phyloP scores from a whole-genome alignment of 257 asterid genomes.

The Echites panduratus region DNA sequence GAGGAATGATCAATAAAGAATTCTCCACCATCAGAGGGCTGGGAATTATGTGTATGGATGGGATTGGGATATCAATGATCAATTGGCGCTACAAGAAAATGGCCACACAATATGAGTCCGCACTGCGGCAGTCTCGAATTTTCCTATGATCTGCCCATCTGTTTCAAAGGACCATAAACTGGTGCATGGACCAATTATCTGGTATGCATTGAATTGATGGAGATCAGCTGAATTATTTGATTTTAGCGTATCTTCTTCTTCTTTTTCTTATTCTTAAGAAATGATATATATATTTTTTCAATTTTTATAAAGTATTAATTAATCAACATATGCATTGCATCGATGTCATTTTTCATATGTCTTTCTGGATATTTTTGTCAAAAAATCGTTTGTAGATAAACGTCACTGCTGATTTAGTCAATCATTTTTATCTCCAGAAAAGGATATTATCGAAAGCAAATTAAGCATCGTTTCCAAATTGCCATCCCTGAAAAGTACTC shows the following conservation, averaged over 20 bases:
- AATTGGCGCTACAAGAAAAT: too few species aligned
- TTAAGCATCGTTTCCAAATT: neutral
- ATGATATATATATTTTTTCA: too few species aligned
- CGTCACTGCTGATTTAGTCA: neutral
- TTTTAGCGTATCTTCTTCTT: too few species aligned
- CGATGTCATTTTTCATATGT: neutral
- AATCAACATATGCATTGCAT: too few species aligned
- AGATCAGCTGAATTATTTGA: too few species aligned
- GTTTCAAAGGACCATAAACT: slow-evolving; percentile 16
- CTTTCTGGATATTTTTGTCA: neutral
- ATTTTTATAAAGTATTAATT: too few species aligned
- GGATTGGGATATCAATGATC: too few species aligned
- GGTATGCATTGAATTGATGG: slow-evolving; percentile 16
- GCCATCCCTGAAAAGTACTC: neutral
- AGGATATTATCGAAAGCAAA: neutral
- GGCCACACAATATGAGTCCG: too few species aligned
- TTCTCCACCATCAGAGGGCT: too few species aligned
- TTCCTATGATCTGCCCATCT: neutral
- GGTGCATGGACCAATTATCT: slow-evolving; percentile 22
- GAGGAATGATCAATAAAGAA: too few species aligned
- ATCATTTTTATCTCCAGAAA: neutral
- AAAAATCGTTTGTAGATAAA: neutral
- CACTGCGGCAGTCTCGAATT: neutral
- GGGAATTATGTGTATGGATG: too few species aligned
- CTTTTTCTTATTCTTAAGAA: too few species aligned